A percentile compares a stretch with the other conserved stretches of the same genome.
These are phyloP conservation scores for Hypoxylon rubiginosum DNA, from an alignment of 2,329 filamentous ascomycete species.

Conservation along the genomic window DNA sequence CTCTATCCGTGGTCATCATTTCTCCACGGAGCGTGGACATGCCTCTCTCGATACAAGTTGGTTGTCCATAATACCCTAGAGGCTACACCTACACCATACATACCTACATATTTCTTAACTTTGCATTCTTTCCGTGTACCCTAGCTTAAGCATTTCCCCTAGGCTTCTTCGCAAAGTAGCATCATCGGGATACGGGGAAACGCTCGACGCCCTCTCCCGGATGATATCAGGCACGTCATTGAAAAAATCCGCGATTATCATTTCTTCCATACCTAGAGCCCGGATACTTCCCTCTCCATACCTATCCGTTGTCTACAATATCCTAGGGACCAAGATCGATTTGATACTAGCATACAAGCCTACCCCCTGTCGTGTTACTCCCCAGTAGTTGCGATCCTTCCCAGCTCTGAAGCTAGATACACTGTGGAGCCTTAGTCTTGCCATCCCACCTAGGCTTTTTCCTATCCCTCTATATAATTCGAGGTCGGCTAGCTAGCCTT, in stretches of 20 bases:
- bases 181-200: no score
- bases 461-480: neutral
- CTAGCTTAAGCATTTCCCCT: no score
- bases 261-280: neutral
- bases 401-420: neutral
- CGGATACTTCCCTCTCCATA: neutral
- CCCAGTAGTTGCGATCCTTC: neutral
- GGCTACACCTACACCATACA: no score
- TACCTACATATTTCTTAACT: no score
- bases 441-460: neutral
- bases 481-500: neutral
- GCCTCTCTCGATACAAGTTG: no score
- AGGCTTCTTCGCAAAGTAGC: no score
- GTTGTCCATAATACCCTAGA: no score
- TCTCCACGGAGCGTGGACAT: neutral
- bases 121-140: no score
- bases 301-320: neutral
- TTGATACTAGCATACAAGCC: neutral
- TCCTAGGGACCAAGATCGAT: neutral
- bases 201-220: no score
- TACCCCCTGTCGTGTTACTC: neutral
- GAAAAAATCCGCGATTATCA: neutral
- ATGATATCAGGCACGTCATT: no score
- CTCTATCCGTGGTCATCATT: neutral
- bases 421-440: neutral